Base-by-base conservation (phyloP, 371 early-diverging fungal genomes). In the Mucor irregularis region DNA sequence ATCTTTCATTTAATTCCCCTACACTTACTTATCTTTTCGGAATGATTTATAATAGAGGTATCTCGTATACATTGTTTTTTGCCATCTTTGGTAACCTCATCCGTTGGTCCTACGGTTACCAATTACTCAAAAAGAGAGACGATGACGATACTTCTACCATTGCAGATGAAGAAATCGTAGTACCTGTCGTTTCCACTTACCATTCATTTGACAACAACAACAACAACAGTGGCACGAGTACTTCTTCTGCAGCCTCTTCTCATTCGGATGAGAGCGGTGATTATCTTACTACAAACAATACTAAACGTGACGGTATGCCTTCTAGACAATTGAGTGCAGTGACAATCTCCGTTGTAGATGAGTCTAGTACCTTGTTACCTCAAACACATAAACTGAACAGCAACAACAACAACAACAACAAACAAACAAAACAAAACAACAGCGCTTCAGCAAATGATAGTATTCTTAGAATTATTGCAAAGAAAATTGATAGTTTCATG, bases 71-170 rank as follows among this genome's bases (percentile, higher is more conserved):
- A 22, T 72, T 91, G 47, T 84, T 91, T 38, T 90, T 82, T 66
- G 89, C 86, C 33, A 80, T 89, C 59, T 81, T 90, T 69, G 81
- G 87, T 61, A 91, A 91, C 54, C 62, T 90, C 16, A 59, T 90
- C 43, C 83, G 90, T 19, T 91, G 90, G 89, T 88, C 87, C 28
- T 89, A 87, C 54, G 91, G 91, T 34, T 84, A 87, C 42, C 71
- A 74, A 4, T 61, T 91, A 21, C 62, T 91, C 44, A 75, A 62
- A 30, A 58, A 60, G 22, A 48, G 22, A 5, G 44, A 62, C 16
- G 68, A 60, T 3, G 70, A 69, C 13, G 70, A 66, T 22, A 38
- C 24, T n/a, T 28, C 34, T 24, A 53, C 53, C 13, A 48, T 62
- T 22, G 49, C 47, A 19, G 68, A 68, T 10, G 63, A 62, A 35